Evolutionary conservation across 2,329 filamentous ascomycete species (phyloP), one percentile per base, ranked within the genome.

Genomic region (Apiospora phragmitis): DNA sequence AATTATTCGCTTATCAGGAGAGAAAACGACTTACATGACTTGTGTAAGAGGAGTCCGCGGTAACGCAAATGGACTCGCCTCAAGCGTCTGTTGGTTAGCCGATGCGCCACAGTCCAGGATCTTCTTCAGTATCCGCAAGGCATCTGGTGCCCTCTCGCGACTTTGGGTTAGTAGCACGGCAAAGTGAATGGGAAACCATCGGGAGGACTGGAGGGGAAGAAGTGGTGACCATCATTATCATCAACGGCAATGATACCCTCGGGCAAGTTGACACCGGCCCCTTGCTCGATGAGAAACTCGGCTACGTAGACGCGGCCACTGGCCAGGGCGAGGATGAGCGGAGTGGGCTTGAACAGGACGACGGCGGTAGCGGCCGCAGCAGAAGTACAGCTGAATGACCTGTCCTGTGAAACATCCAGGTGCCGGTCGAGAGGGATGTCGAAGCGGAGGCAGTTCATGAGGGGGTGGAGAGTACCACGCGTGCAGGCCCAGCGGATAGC

Each of bases 341-440:
- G 51, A 2, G 29, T 59, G 18, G 51, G 51, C 6, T 26, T 18
- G 29, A 21, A 18, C 16, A 35, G 9, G 7, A 59, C 16, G 29
- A 32, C 51, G 7, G 26, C 51, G 18, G 32, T 35, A 21, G 29
- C 51, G 18, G 32, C n/a, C 11, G 29, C 7, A 14, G 29, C 7
- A 0, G 3, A 4, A 7, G 1, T 7, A 8, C 2, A 6, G 26
- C 5, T 24, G 2, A 35, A 59, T 9, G 7, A 0, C 16, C 1
- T 5, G 1, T 35, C 16, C 5, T 9, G 21, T 3, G 51, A 35
- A n/a, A 35, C 4, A 21, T 59, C 16, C 4, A 59, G 51, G 16
- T 59, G 8, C 14, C 14, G 51, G 3, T 59, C 16, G 5, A 55
- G 26, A 12, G 49, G 21, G 43, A 21, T 21, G 18, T 45, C n/a